These are phyloP conservation scores for Samsoniella hepiali DNA, from an alignment of 2,329 filamentous ascomycete genomes.

Conservation along the genomic window DNA sequence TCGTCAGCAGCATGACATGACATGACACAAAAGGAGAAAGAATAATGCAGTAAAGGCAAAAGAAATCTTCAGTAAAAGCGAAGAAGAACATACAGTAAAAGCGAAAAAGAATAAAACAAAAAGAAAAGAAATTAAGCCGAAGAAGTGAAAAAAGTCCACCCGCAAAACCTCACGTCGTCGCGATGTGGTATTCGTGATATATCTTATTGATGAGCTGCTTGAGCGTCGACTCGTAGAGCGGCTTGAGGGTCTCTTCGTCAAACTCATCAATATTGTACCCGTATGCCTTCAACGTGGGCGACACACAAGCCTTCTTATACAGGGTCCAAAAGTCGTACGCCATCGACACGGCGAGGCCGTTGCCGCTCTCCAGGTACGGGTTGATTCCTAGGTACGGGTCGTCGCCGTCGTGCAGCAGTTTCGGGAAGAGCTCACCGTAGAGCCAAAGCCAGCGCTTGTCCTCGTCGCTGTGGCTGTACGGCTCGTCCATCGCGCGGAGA, in stretches of 20 bases:
- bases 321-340: slow-evolving; percentile 7
- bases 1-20: no score
- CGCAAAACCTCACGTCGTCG: no score
- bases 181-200: neutral
- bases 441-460: neutral
- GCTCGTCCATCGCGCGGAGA: neutral
- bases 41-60: no score
- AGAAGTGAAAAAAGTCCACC: no score
- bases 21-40: no score
- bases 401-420: neutral
- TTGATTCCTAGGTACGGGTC: neutral
- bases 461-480: neutral
- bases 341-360: neutral
- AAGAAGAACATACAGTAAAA: no score
- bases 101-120: neutral
- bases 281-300: neutral
- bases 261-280: slow-evolving; percentile 25
- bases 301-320: neutral
- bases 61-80: no score
- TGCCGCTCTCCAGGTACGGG: slow-evolving; percentile 1
- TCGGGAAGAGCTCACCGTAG: neutral
- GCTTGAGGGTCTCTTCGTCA: slow-evolving; percentile 12
- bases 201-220: neutral
- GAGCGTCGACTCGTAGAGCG: neutral
- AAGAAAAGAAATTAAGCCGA: no score